Conservation (phyloP, 768 basidiomycete species). For the Tylopilus felleus region DNA sequence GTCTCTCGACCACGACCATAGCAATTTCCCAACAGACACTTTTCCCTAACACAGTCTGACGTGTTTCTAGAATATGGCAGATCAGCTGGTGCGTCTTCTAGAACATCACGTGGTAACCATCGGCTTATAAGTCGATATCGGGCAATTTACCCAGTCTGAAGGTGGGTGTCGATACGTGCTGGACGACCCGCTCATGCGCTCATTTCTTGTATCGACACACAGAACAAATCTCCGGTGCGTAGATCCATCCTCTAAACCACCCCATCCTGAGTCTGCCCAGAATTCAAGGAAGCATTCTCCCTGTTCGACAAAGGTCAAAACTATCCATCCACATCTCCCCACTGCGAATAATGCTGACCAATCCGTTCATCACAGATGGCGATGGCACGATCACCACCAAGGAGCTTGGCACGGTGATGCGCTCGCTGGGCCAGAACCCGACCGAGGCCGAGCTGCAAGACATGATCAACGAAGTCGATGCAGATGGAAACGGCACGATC, state of each 20-base stretch:
- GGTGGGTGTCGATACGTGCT: conserved; percentile 37
- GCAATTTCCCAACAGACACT: neutral
- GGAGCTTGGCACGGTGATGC: conserved; percentile 92
- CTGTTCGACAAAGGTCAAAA: conserved; percentile 87
- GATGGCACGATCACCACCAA: conserved; percentile 91
- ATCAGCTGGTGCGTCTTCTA: conserved; percentile 48
- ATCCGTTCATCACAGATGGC: conserved; percentile 51
- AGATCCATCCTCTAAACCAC: neutral
- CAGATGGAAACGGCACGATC: conserved; percentile 84
- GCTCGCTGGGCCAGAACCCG: conserved; percentile 89
- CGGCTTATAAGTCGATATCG: conserved; percentile 17
- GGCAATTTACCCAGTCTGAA: conserved; percentile 44
- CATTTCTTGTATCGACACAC: conserved; percentile 7
- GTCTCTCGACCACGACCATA: conserved; percentile 2
- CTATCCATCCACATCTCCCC: neutral
- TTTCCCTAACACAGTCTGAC: neutral
- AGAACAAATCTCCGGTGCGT: conserved; percentile 91
- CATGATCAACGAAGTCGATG: conserved; percentile 95
- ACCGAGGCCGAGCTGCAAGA: conserved; percentile 89
- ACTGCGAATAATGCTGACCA: neutral
- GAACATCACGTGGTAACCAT: conserved; percentile 7
- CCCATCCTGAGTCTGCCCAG: conserved; percentile 37
- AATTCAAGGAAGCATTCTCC: conserved; percentile 99
- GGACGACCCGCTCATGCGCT: neutral
- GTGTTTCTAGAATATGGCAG: conserved; percentile 43